Evolutionary conservation across 2,329 filamentous ascomycete species (phyloP).

Genomic region (Xylariaceae sp.): DNA sequence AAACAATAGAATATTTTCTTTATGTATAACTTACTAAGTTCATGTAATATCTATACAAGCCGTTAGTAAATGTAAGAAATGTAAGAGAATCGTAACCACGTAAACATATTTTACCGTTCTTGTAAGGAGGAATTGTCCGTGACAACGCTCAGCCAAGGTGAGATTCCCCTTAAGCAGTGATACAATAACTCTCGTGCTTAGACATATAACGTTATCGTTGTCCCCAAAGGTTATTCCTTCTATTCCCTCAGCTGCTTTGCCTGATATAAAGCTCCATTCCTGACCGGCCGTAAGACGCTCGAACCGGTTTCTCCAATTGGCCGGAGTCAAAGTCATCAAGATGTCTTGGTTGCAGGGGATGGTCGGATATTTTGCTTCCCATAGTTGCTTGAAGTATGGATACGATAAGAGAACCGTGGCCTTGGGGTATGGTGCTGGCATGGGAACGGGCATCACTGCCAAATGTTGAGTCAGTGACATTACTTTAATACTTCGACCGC

Average conservation of each 20-base stretch:
- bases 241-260: too few species aligned
- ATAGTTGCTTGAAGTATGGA: background rate
- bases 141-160: slow-evolving; percentile 22
- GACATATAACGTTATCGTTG: background rate
- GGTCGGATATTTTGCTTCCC: background rate
- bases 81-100: background rate
- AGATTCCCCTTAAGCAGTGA: background rate
- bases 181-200: background rate
- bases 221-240: background rate
- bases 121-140: background rate
- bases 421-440: background rate
- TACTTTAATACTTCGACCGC: too few species aligned
- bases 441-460: background rate
- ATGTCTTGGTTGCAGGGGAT: background rate
- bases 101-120: background rate
- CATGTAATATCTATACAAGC: slow-evolving; percentile 20
- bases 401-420: slow-evolving; percentile 18
- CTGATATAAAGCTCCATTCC: background rate
- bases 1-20: background rate
- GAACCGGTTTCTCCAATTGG: background rate
- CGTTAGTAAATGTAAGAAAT: background rate
- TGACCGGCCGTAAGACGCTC: background rate
- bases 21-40: slow-evolving; percentile 18
- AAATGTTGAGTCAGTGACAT: background rate
- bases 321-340: background rate